Conservation (phyloP, 2,329 filamentous ascomycete species). For the Curvularia lunata region DNA sequence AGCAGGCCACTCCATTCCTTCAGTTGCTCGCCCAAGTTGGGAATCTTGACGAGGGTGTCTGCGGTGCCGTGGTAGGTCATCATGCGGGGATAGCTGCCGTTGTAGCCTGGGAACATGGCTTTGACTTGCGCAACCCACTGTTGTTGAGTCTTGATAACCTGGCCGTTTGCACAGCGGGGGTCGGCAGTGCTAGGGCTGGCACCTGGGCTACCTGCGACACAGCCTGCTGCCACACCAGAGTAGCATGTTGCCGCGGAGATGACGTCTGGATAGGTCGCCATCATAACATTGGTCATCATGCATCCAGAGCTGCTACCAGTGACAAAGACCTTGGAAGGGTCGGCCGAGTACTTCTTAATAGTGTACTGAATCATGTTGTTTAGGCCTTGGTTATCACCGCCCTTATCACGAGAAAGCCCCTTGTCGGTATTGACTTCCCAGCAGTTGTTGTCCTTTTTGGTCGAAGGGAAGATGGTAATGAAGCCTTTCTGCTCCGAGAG, state of each 20-base stretch:
- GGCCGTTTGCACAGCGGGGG: constrained; percentile 29
- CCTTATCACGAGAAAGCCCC: constrained; percentile 62
- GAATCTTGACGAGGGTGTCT: constrained; percentile 40
- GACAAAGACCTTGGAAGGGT: constrained; percentile 56
- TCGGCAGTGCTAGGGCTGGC: constrained; percentile 27
- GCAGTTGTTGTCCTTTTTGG: constrained; percentile 58
- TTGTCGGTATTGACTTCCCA: constrained; percentile 65
- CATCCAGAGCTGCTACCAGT: constrained; percentile 36
- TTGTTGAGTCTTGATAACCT: constrained; percentile 23
- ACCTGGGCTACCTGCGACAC: constrained; percentile 52
- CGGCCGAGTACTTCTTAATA: constrained; percentile 58
- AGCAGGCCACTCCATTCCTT: constrained; percentile 40
- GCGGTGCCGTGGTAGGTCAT: constrained; percentile 47
- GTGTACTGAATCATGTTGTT: constrained; percentile 65
- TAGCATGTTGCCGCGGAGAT: constrained; percentile 36
- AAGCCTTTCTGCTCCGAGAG: constrained; percentile 62
- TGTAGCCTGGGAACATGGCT: constrained; percentile 48
- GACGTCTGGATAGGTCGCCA: constrained; percentile 38
- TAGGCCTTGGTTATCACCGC: constrained; percentile 63
- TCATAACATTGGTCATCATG: constrained; percentile 45
- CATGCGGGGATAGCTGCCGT: constrained; percentile 45
- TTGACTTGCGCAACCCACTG: constrained; percentile 45
- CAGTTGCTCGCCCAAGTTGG: constrained; percentile 36
- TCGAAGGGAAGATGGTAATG: constrained; percentile 65
- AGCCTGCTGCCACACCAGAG: constrained; percentile 38